phyloP scores from a whole-genome alignment of 2,329 filamentous ascomycete genomes.

The Trichoderma polysporum region DNA sequence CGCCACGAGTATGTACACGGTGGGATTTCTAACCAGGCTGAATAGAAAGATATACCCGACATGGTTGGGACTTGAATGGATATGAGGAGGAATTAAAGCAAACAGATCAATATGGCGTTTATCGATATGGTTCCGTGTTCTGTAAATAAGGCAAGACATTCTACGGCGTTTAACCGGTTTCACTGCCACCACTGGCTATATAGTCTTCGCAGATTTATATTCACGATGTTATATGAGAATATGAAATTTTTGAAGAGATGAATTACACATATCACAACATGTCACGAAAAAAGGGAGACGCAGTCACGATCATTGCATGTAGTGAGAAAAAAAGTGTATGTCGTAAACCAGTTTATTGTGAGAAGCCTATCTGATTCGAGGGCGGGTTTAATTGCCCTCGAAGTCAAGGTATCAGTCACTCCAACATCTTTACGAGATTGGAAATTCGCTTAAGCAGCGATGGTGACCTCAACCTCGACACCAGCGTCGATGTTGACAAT shows the following conservation, averaged over 20 bases:
- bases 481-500: conserved; percentile 95
- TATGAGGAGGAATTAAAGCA: background rate
- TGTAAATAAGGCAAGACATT: conserved; percentile 22
- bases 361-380: conserved; percentile 24
- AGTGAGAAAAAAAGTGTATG: background rate
- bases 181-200: background rate
- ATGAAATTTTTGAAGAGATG: background rate
- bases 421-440: conserved; percentile 5
- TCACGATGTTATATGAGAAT: background rate
- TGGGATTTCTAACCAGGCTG: conserved; percentile 63
- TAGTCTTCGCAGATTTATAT: background rate
- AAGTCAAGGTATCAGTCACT: conserved; percentile 7
- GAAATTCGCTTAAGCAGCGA: conserved; percentile 65
- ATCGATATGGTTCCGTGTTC: conserved; percentile 1
- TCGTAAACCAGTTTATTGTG: conserved; percentile 20
- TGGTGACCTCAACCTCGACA: conserved; percentile 91
- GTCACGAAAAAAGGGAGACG: no score
- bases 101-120: conserved; percentile 18
- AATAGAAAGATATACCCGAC: background rate
- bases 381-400: conserved; percentile 9
- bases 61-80: background rate
- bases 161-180: conserved; percentile 23
- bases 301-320: background rate
- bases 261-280: background rate
- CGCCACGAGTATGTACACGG: conserved; percentile 70